Evolutionary conservation across 2,329 filamentous ascomycete species (phyloP), one percentile per base, ranked within the genome.

Genomic region (Trichoderma pleuroti): DNA sequence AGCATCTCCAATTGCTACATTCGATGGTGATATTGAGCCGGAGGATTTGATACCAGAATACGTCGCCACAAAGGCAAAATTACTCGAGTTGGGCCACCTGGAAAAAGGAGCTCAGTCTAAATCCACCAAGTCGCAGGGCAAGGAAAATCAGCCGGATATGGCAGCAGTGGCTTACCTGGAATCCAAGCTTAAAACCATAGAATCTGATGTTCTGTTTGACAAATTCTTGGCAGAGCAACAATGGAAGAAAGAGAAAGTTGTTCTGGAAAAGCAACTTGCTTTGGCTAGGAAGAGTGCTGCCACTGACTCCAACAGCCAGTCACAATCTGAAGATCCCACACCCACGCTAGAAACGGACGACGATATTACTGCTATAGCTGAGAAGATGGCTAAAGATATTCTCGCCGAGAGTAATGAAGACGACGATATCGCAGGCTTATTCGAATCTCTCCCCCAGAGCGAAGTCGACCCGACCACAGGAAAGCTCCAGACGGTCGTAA

Each of bases 131-230:
- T 32, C 68, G 73, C 34, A 75, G 75, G 11, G 73, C 76, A 28
- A 52, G 5, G 71, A 75, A 26, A 46, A 71, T 9, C 76, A 81
- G 1, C 74, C 76, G 11, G 79, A 83, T 18, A 79, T 32, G 56
- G 30, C 87, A 26, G 86, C 88, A 72, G 83, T 90, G 56, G 86
- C 86, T 11, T 93, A 90, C 75, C 81, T 97, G 3, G 85, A 91
- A 52, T 89, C 90, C 18, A 97, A 94, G 77, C 82, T 98, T 49
- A 86, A 89, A 46, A 88, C 87, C 72, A 93, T 98, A 54, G 91
- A 96, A 76, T 91, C 88, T 30, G 92, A 95, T 77, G 84, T 93
- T 18, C 82, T 95, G 4, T 94, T 94, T 76, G 92, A 95, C 77
- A 86, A 86, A 70, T 84, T 86, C 59, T 79, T 87, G 39, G 92